These are phyloP conservation scores for Trichosporon ovoides DNA, from an alignment of 1,284 basidiomycete species.

Conservation along the genomic window DNA sequence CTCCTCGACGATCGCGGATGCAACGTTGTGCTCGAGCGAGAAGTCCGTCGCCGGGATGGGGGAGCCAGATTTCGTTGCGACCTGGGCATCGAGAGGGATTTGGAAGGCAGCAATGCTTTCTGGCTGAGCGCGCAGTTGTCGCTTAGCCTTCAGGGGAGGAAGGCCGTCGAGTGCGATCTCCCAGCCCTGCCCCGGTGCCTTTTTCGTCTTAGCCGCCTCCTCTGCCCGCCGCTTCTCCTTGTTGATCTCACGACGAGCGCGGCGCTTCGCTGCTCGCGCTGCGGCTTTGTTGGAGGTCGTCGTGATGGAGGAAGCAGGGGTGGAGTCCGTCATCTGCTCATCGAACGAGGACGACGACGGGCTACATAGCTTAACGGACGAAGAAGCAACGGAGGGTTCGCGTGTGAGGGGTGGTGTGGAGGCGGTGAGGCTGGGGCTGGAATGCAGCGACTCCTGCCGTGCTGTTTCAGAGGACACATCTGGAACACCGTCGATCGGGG, in stretches of 20 bases:
- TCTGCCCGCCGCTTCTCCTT: conserved; percentile 7
- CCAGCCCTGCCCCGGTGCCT: conserved; percentile 8
- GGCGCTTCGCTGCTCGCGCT: conserved; percentile 1
- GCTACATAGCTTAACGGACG: background rate
- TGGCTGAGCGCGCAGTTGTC: background rate
- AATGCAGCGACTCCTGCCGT: background rate
- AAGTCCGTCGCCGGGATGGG: background rate
- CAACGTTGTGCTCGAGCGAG: conserved; percentile 2
- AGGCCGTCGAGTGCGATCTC: conserved; percentile 12
- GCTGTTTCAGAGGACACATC: background rate
- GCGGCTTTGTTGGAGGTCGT: background rate
- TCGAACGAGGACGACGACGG: background rate
- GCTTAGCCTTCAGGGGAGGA: background rate
- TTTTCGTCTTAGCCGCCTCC: background rate
- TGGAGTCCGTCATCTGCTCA: background rate
- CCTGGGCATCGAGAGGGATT: background rate
- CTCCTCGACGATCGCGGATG: conserved; percentile 7
- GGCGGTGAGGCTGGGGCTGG: background rate
- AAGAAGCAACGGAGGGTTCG: background rate
- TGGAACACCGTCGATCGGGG: background rate
- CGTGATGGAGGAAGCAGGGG: background rate
- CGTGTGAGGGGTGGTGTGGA: background rate
- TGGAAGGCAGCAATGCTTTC: background rate
- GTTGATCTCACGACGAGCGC: conserved; percentile 10
- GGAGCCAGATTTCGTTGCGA: background rate